Evolutionary conservation across 2,329 filamentous ascomycete species (phyloP), one percentile per base, ranked within the genome.

Genomic region (Nemania diffusa): DNA sequence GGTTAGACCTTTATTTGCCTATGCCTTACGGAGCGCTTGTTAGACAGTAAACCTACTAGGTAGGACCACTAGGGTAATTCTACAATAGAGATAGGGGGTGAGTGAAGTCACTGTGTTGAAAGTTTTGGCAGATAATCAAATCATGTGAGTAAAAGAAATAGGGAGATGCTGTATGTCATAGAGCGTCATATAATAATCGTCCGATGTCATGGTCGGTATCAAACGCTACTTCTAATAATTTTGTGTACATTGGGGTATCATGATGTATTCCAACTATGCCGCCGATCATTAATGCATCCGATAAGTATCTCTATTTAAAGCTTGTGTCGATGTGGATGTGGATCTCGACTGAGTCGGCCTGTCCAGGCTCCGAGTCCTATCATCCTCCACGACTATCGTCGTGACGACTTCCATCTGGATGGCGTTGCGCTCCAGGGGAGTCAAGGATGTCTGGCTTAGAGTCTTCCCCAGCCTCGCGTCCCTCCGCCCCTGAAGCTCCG

Each of bases 401-500:
- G 75, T 77, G 24, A 77, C 73, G 1, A 73, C 73, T 60, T 77
- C 74, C 73, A 77, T 73, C 69, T 76, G 75, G 15, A 77, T 77
- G 15, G 72, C 73, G 17, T 70, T 71, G 9, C 67, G 71, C 1
- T 69, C 64, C 15, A 26, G 50, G 46, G 32, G 67, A 40, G 57
- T 68, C 66, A 77, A 52, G 2, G 75, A 76, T 20, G 73, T 71
- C 64, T 76, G 74, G 52, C 75, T 77, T n/a, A 32, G 40, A 27
- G 27, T 67, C 61, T 57, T 69, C 44, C 42, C 69, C 46, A 29
- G 15, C 61, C 24, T 63, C 42, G 51, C 67, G 9, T 65, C 52
- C 37, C 65, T 62, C 42, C 53, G 51, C 15, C 42, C 46, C 20
- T 57, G 44, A 63, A 50, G 13, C 32, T 72, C 55, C 53, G 72